These are phyloP conservation scores for Lactifluus volemus DNA, from an alignment of 768 basidiomycete genomes.

Conservation along the genomic window DNA sequence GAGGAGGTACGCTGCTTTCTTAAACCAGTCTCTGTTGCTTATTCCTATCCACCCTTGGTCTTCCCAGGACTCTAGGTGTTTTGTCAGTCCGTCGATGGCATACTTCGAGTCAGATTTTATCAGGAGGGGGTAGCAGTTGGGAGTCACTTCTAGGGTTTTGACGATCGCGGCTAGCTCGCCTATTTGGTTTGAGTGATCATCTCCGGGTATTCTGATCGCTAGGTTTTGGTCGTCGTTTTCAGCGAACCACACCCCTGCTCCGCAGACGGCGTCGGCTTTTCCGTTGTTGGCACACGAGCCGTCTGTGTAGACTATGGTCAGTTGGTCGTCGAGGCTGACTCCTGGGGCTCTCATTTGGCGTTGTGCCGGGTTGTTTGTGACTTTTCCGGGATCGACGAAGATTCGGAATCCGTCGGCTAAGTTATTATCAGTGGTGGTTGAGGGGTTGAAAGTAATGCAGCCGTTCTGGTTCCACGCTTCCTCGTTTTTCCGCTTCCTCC, in stretches of 20 bases:
- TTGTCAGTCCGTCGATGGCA: not conserved
- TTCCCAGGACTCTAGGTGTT: not conserved
- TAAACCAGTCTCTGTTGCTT: not conserved
- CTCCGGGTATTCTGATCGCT: not conserved
- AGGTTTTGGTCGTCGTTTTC: not conserved
- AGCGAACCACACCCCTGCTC: slow-evolving; percentile 11
- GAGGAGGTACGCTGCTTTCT: not conserved
- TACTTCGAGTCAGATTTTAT: not conserved
- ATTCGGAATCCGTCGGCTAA: not conserved
- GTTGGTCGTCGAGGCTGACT: accelerated
- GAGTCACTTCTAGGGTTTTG: not conserved
- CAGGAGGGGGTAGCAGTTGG: not conserved
- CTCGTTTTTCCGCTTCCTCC: no score
- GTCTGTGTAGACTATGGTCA: no score
- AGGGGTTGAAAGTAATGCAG: no score
- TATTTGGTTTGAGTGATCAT: not conserved
- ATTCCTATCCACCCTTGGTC: not conserved
- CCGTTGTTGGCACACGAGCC: slow-evolving; percentile 21
- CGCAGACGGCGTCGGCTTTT: slow-evolving; percentile 14
- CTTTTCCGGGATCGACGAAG: not conserved
- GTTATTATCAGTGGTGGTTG: not conserved
- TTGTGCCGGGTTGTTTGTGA: no score
- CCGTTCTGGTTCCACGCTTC: no score
- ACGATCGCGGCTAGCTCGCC: not conserved
- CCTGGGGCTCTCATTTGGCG: no score